These are phyloP conservation scores for Sherardia arvensis DNA, from an alignment of 257 asterid genomes.

Conservation along the genomic window DNA sequence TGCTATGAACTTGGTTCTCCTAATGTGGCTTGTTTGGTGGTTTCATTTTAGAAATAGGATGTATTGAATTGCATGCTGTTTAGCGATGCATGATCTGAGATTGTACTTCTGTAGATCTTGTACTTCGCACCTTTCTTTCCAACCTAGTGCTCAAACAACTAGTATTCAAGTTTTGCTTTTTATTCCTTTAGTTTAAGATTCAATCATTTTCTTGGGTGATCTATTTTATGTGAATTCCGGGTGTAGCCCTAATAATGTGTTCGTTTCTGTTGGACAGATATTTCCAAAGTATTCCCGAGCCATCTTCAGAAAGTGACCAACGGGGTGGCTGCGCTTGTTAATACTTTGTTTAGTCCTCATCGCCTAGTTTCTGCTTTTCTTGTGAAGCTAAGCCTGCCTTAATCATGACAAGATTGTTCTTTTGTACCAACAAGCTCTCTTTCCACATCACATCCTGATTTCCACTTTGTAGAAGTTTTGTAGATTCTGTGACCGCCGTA, in stretches of 20 bases:
- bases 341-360: constrained; percentile 3
- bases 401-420: constrained; percentile 13
- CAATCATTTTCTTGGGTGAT: not conserved
- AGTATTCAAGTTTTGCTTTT: not conserved
- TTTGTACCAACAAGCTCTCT: constrained; percentile 29
- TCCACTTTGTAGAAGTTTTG: constrained; percentile 4
- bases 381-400: not conserved
- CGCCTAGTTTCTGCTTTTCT: not conserved
- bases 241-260: constrained; percentile 1
- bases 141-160: not conserved
- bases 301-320: constrained; percentile 69
- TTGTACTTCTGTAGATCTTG: not conserved
- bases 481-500: not conserved
- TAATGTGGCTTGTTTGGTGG: not conserved
- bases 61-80: not conserved
- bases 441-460: not conserved
- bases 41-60: not conserved
- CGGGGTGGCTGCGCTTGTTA: constrained; percentile 91
- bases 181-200: not conserved
- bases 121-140: not conserved
- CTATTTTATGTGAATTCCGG: not conserved
- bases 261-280: constrained; percentile 44
- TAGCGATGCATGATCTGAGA: not conserved
- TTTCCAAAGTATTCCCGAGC: constrained; percentile 80
- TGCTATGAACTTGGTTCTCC: not conserved